Conservation (phyloP, 768 basidiomycete genomes). For the Coprinellus aureogranulatus region DNA sequence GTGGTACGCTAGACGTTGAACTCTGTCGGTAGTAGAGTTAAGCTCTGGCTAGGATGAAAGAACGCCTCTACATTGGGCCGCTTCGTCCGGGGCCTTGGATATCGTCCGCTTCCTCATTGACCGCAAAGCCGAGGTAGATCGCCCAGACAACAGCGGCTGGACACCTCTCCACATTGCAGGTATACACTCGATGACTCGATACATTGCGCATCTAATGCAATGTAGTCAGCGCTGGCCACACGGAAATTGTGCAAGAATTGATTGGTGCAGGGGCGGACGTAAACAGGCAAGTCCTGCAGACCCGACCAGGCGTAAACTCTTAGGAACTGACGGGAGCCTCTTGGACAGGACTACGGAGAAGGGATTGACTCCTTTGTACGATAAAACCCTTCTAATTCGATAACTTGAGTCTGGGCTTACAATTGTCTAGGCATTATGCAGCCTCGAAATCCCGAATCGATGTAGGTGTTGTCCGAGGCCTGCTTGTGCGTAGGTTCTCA, state of each 20-base stretch:
- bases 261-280: constrained; percentile 82
- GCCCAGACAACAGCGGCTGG: constrained; percentile 68
- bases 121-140: constrained; percentile 67
- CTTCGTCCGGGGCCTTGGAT: constrained; percentile 68
- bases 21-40: neutral
- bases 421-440: constrained; percentile 73
- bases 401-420: constrained; percentile 16
- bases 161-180: constrained; percentile 79
- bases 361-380: constrained; percentile 81
- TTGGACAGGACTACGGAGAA: constrained; percentile 65
- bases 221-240: constrained; percentile 78
- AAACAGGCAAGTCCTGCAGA: constrained; percentile 36
- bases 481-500: constrained; percentile 23
- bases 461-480: constrained; percentile 41
- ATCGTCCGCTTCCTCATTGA: constrained; percentile 67
- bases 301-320: neutral
- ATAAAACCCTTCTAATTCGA: constrained; percentile 13
- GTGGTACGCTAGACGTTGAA: constrained; percentile 41
- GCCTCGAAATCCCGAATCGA: constrained; percentile 89
- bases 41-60: constrained; percentile 59
- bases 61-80: constrained; percentile 85
- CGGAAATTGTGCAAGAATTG: constrained; percentile 71
- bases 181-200: constrained; percentile 23
- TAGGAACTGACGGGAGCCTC: constrained; percentile 20
- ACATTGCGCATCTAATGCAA: constrained; percentile 7